Percentiles rank a stretch among this genome's conserved stretches.
Evolutionary conservation across 2,329 filamentous ascomycete genomes (phyloP).

Genomic region (Colletotrichum filicis): DNA sequence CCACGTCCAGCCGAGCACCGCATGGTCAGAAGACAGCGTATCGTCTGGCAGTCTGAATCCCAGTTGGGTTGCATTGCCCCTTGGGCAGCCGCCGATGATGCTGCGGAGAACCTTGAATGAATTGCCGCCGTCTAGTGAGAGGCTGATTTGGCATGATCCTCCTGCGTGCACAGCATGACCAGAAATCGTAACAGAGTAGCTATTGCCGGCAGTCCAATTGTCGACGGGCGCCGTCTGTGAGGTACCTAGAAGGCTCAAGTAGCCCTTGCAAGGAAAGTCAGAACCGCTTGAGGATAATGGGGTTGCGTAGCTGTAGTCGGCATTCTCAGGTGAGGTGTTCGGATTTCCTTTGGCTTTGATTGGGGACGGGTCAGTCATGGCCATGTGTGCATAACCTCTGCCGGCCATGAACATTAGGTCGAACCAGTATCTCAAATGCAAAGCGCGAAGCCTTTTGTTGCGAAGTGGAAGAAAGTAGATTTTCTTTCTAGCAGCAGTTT

Average conservation of each 20-base stretch:
- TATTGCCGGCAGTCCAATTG: slow-evolving; percentile 62
- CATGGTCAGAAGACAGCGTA: slow-evolving; percentile 57
- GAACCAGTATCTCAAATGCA: neutral
- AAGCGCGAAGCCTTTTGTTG: neutral
- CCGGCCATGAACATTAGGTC: neutral
- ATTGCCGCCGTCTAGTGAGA: slow-evolving; percentile 70
- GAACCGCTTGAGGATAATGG: slow-evolving; percentile 62
- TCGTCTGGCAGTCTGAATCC: slow-evolving; percentile 65
- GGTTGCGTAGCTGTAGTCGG: slow-evolving; percentile 69
- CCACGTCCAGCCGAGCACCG: slow-evolving; percentile 71
- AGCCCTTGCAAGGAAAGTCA: slow-evolving; percentile 72
- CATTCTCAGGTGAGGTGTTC: slow-evolving; percentile 45
- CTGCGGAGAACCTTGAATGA: slow-evolving; percentile 64
- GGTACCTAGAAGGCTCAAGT: slow-evolving; percentile 39
- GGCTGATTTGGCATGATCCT: slow-evolving; percentile 71
- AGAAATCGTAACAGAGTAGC: slow-evolving; percentile 63
- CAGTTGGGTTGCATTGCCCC: slow-evolving; percentile 47
- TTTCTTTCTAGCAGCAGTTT: too few relatives aligned
- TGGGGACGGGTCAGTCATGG: slow-evolving; percentile 43
- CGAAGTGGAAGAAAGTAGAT: too few relatives aligned
- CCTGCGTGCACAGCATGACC: slow-evolving; percentile 66
- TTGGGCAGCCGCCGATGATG: slow-evolving; percentile 49
- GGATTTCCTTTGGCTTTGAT: slow-evolving; percentile 40
- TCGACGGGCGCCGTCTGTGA: slow-evolving; percentile 54
- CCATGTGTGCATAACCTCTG: slow-evolving; percentile 40